These are phyloP conservation scores for Dalbergia oliveri DNA, from an alignment of 306 rosid species.

Conservation along the genomic window DNA sequence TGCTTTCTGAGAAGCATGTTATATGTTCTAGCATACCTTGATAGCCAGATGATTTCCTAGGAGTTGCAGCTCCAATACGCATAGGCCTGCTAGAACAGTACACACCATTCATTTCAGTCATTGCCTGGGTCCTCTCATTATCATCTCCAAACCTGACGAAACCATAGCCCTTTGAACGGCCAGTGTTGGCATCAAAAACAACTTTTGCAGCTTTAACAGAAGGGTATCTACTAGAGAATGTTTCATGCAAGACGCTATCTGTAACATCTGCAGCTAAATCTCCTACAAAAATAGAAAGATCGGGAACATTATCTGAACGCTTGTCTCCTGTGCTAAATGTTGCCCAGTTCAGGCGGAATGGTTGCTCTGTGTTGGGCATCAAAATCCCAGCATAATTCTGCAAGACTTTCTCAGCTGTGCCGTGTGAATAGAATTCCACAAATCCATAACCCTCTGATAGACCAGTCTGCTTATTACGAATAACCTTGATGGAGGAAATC, in stretches of 20 bases:
- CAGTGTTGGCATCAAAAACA: conserved; percentile 94
- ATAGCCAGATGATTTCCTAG: conserved; percentile 90
- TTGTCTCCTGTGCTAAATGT: conserved; percentile 89
- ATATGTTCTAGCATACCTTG: conserved; percentile 58
- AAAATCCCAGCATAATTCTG: conserved; percentile 69
- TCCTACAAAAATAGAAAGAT: conserved; percentile 95
- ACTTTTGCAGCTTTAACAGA: conserved; percentile 96
- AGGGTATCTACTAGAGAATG: conserved; percentile 77
- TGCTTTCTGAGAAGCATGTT: conserved; percentile 23
- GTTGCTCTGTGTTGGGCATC: conserved; percentile 91
- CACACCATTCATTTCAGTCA: conserved; percentile 88
- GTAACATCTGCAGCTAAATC: conserved; percentile 96
- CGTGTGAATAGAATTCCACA: conserved; percentile 82
- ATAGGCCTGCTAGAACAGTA: conserved; percentile 94
- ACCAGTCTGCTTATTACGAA: conserved; percentile 90
- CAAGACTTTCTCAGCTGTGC: conserved; percentile 84
- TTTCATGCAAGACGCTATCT: conserved; percentile 81
- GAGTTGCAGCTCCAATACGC: conserved; percentile 98
- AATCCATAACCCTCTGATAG: conserved; percentile 95
- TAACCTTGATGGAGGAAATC: conserved; percentile 85
- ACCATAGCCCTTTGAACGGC: conserved; percentile 97
- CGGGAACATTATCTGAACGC: conserved; percentile 87
- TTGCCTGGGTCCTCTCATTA: conserved; percentile 80
- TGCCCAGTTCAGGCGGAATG: conserved; percentile 97
- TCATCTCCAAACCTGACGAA: conserved; percentile 98